These are phyloP conservation scores for Tilletia setariae DNA, from an alignment of 1,284 basidiomycete genomes.

Conservation along the genomic window DNA sequence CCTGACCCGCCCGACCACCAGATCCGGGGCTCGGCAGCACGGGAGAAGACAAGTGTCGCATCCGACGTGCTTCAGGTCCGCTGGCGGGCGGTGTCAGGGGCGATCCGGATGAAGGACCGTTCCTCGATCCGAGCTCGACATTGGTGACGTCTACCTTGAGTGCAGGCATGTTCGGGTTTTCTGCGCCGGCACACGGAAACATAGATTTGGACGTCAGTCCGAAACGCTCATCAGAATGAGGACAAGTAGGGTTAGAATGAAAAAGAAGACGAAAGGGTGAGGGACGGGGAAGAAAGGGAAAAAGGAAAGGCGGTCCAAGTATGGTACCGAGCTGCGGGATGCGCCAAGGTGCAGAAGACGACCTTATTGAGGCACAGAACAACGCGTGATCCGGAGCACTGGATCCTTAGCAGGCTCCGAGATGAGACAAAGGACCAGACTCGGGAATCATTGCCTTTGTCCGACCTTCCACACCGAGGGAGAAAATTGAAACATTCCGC, in stretches of 20 bases:
- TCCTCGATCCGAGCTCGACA: neutral
- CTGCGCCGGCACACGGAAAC: neutral
- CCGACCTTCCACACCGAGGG: neutral
- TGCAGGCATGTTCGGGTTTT: constrained; percentile 9
- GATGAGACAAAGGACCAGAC: too few species aligned
- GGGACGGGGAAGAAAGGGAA: neutral
- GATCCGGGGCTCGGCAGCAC: neutral
- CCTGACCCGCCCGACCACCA: neutral
- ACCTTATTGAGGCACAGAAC: too few species aligned
- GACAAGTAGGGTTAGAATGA: too few species aligned
- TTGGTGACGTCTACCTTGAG: constrained; percentile 8
- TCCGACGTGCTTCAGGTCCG: constrained; percentile 16
- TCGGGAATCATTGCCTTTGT: too few species aligned
- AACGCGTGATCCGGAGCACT: too few species aligned
- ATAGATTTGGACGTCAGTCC: neutral
- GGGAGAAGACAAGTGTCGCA: constrained; percentile 17
- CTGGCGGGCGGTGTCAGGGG: neutral
- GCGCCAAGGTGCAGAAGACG: too few species aligned
- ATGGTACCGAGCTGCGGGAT: too few species aligned
- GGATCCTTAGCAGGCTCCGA: too few species aligned
- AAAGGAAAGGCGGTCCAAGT: neutral
- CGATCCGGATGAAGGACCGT: neutral
- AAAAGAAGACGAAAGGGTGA: neutral
- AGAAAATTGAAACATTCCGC: too few species aligned
- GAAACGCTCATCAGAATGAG: neutral